Base-by-base conservation (phyloP, 768 basidiomycete genomes). In the Myochromella boudieri region DNA sequence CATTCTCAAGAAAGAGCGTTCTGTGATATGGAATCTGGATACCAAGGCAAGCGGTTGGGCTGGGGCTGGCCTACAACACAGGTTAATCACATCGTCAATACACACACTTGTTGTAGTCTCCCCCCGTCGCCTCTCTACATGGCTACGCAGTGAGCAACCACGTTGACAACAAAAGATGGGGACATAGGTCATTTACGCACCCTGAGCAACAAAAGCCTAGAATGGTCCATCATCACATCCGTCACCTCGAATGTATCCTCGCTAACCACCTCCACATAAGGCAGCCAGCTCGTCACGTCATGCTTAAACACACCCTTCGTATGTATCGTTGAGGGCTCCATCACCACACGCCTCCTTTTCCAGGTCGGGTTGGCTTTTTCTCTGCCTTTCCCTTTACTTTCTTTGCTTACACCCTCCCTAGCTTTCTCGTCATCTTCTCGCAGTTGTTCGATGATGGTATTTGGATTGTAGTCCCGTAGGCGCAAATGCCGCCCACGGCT, bases 221-320 rank as follows among this genome's bases (percentile, higher is more conserved):
- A 70, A 52, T 77, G 77, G 57, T 80, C 80, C 70, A 80, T 75
- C 78, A 79, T 80, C 41, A 76, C 77, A 59, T 79, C 77, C 40
- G 75, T 77, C 33, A 77, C 72, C 52, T 74, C 69, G 49, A 72
- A 77, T 15, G 58, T 63, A 42, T 78, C 71, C 54, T 72, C 59
- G 54, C 75, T 80, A 24, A 77, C 60, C 17, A 75, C 66, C 60
- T 80, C 77, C 36, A 71, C 71, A 54, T 80, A 80, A 7, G 80
- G 75, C 51, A 81, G 59, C 42, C 60, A 69, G 52, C 72, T 76
- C 37, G 70, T 65, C 46, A 80, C 70, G 52, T 78, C 74, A 37
- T 74, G 55, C 47, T 57, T 61, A 53, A 80, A 80, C 24, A 77
- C 75, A 0, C 71, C 73, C 9, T 68, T 66, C n/a, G 66, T 70